These are phyloP conservation scores for Urostyla sp. DNA, from an alignment of 73 alveolate species.

Conservation along the genomic window DNA sequence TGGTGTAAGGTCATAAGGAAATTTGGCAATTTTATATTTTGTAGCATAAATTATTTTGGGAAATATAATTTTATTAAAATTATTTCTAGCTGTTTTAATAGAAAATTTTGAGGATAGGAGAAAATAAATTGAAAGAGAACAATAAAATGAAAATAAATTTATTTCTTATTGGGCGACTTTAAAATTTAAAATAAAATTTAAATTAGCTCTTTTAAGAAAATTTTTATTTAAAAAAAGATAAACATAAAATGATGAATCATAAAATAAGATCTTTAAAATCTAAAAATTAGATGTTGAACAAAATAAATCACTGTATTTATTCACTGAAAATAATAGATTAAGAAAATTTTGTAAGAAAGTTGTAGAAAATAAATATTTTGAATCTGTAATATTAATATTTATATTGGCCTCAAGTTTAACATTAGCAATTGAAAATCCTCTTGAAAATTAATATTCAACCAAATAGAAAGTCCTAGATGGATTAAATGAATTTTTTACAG, in stretches of 20 bases:
- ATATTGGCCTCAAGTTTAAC: slow-evolving; percentile 47
- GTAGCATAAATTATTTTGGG: slow-evolving; percentile 55
- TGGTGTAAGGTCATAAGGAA: slow-evolving; percentile 20
- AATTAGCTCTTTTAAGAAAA: neutral
- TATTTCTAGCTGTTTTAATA: slow-evolving; percentile 65
- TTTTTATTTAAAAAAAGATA: neutral
- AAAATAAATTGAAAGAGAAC: slow-evolving; percentile 13
- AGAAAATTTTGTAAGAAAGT: neutral
- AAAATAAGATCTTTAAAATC: neutral
- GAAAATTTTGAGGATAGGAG: slow-evolving; percentile 62
- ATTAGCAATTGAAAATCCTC: slow-evolving; percentile 70
- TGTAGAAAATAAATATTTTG: neutral
- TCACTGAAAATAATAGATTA: neutral
- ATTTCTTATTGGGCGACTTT: too few species aligned
- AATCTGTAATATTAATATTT: neutral
- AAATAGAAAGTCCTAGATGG: neutral
- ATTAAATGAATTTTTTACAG: slow-evolving; percentile 58
- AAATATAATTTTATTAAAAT: slow-evolving; percentile 43
- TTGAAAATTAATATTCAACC: slow-evolving; percentile 45
- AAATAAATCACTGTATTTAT: neutral
- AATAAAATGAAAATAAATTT: neutral
- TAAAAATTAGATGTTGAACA: neutral
- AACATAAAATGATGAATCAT: neutral
- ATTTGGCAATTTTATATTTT: slow-evolving; percentile 55
- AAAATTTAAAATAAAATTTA: neutral